Evolutionary conservation across 2,329 filamentous ascomycete species (phyloP).

Genomic region (Fusarium sp.): DNA sequence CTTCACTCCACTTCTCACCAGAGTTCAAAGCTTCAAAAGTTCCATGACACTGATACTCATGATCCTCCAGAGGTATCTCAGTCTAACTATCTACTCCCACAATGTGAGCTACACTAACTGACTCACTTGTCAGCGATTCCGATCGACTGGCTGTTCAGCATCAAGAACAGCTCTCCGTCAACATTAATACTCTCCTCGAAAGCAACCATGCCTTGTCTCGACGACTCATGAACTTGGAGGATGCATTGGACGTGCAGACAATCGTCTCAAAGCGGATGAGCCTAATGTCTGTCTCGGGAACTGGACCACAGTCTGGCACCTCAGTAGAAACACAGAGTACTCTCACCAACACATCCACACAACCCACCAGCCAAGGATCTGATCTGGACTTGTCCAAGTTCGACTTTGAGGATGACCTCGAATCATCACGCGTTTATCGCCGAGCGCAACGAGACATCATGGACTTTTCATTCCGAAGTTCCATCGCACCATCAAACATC

Average conservation of each 20-base stretch:
- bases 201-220: neutral
- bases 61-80: neutral
- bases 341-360: neutral
- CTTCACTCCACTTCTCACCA: neutral
- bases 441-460: slow-evolving; percentile 11
- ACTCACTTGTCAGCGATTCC: neutral
- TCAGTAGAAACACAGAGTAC: neutral
- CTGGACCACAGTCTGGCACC: neutral
- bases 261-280: slow-evolving; percentile 5
- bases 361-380: neutral
- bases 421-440: slow-evolving; percentile 16
- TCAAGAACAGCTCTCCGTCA: slow-evolving; percentile 40
- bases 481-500: neutral
- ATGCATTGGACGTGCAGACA: neutral
- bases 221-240: slow-evolving; percentile 11
- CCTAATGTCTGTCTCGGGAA: neutral
- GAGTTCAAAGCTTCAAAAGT: neutral
- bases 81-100: neutral
- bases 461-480: slow-evolving; percentile 21
- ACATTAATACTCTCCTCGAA: slow-evolving; percentile 5
- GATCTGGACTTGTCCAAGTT: neutral
- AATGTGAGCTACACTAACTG: neutral
- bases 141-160: neutral
- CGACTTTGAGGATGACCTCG: slow-evolving; percentile 12
- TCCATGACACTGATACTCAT: neutral